Percentiles rank a stretch among this genome's conserved stretches.
phyloP scores from a whole-genome alignment of 1,284 basidiomycete genomes.

The Athelia sp. region DNA sequence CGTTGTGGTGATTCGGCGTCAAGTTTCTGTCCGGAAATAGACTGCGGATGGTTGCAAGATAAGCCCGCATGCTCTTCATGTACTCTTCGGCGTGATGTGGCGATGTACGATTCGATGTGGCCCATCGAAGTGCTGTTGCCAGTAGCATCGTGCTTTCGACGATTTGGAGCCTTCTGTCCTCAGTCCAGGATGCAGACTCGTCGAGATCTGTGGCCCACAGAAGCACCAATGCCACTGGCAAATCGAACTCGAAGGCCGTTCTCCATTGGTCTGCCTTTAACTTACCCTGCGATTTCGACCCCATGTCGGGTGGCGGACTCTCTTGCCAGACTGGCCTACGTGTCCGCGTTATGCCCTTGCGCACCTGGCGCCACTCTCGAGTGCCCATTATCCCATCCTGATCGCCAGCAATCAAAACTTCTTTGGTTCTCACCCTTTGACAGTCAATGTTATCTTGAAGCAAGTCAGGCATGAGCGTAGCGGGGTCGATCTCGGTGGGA shows the following conservation, averaged over 20 bases:
- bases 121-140: slow-evolving; percentile 9
- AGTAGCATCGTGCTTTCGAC: slow-evolving; percentile 13
- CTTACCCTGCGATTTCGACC: background rate
- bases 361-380: background rate
- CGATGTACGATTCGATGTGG: slow-evolving; percentile 10
- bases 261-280: background rate
- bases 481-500: too few relatives aligned
- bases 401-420: background rate
- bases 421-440: background rate
- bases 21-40: slow-evolving; percentile 9
- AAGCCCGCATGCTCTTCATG: slow-evolving; percentile 10
- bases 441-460: background rate
- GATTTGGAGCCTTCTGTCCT: slow-evolving; percentile 6
- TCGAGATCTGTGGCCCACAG: background rate
- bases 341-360: background rate
- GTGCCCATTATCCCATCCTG: background rate
- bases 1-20: slow-evolving; percentile 15
- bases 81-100: slow-evolving; percentile 7
- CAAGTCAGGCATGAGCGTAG: too few relatives aligned
- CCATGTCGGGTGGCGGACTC: background rate
- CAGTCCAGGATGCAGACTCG: background rate
- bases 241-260: background rate
- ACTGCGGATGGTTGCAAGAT: slow-evolving; percentile 8
- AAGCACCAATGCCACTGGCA: background rate
- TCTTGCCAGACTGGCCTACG: background rate